A percentile compares a stretch with the other conserved stretches of the same genome.
Evolutionary conservation across 345 rosid genomes (phyloP).

Genomic region (Boechera stricta): DNA sequence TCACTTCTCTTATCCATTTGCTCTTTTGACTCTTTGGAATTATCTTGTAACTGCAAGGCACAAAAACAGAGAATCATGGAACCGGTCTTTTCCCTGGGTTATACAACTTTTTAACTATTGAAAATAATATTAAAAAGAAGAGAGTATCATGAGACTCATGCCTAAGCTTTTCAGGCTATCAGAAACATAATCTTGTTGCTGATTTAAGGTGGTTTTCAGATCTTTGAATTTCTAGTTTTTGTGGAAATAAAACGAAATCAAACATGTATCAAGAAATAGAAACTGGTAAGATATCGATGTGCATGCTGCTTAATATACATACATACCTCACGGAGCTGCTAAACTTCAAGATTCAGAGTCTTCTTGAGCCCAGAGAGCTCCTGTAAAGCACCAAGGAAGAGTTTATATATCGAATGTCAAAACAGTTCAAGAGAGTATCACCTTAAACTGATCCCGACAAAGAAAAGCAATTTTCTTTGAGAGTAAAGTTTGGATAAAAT

Average conservation of each 20-base stretch:
- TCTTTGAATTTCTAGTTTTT: conserved; percentile 71
- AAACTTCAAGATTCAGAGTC: conserved; percentile 75
- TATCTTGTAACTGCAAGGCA: conserved; percentile 63
- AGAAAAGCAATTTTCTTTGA: not conserved
- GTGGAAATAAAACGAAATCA: not conserved
- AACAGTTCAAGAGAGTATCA: not conserved
- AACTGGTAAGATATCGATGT: conserved; percentile 2
- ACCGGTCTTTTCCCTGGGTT: not conserved
- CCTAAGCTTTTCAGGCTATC: conserved; percentile 71
- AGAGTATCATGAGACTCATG: conserved; percentile 46
- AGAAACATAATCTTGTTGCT: conserved; percentile 81
- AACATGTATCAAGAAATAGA: conserved; percentile 7
- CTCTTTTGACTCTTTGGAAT: conserved; percentile 52
- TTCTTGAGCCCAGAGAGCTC: conserved; percentile 77
- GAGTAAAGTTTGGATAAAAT: too few species aligned
- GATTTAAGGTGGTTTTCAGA: conserved; percentile 71
- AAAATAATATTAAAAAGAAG: not conserved
- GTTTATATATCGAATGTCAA: not conserved
- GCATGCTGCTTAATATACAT: not conserved
- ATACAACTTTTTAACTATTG: not conserved
- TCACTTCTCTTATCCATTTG: conserved; percentile 40
- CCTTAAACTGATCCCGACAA: not conserved
- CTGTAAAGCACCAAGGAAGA: conserved; percentile 46
- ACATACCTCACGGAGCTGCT: conserved; percentile 61
- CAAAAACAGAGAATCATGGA: conserved; percentile 20